Evolutionary conservation across 495 filamentous ascomycete genomes (phyloP).

Genomic region (Lophium mytilinum): DNA sequence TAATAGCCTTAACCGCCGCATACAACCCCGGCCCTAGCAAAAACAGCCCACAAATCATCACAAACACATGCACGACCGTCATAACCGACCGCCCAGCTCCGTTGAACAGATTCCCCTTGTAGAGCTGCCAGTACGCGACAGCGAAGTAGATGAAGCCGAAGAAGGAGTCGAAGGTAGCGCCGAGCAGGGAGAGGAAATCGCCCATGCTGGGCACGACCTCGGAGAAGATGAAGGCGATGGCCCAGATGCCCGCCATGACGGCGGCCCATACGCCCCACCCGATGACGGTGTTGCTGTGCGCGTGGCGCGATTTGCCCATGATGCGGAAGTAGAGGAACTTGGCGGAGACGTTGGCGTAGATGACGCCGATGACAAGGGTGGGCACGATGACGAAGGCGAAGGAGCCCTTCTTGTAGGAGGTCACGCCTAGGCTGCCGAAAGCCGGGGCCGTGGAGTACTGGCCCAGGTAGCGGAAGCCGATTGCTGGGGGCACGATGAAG

Average conservation of each 20-base stretch:
- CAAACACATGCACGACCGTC: conserved; percentile 38
- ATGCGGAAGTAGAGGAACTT: conserved; percentile 39
- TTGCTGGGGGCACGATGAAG: conserved; percentile 43
- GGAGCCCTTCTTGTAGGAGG: conserved; percentile 40
- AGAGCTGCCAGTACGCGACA: conserved; percentile 44
- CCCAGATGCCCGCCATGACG: conserved; percentile 37
- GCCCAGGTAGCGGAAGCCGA: conserved; percentile 44
- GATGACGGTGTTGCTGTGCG: conserved; percentile 39
- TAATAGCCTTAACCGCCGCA: conserved; percentile 46
- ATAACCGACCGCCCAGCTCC: conserved; percentile 30
- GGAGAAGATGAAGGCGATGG: conserved; percentile 38
- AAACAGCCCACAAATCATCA: conserved; percentile 40
- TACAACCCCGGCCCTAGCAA: conserved; percentile 46
- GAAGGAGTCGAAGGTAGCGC: conserved; percentile 24
- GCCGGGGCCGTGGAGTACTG: conserved; percentile 44
- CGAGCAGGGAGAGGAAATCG: conserved; percentile 15
- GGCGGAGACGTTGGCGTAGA: conserved; percentile 42
- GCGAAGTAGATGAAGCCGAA: conserved; percentile 42
- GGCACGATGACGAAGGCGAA: conserved; percentile 33
- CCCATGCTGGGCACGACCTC: conserved; percentile 39
- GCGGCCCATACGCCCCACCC: conserved; percentile 41
- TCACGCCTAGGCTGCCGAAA: conserved; percentile 40
- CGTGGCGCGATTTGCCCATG: conserved; percentile 37
- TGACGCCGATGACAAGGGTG: conserved; percentile 39
- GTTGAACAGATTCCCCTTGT: conserved; percentile 32